Evolutionary conservation across 495 filamentous ascomycete genomes (phyloP), one percentile per base, ranked within the genome.

Genomic region (Lasiosphaeria hispida): DNA sequence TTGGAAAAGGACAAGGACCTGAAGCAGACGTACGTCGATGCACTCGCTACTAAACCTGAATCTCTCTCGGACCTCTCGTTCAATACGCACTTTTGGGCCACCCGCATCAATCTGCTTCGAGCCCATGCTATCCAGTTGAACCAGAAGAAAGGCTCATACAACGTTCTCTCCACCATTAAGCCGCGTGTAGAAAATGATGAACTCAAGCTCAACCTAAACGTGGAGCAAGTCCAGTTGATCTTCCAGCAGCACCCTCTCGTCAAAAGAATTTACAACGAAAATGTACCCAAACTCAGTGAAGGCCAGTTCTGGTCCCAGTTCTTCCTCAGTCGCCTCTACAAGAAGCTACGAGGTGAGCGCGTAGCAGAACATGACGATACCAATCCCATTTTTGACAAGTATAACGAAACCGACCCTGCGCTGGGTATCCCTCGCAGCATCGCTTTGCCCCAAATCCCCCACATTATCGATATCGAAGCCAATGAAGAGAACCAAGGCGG

Each of bases 181-280:
- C 87, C 90, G 10, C 83, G 84, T 30, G 82, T 85, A 5, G 89
- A 89, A 54, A 87, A 94, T 66, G 87, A 86, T 52, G 83, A 86
- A 54, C 80, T 85, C 10, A 89, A 87, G 70, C 76, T 98, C 61
- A 92, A 87, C 67, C 86, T 98, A 48, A 92, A 83, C 66, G 87
- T 90, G 58, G 94, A 97, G 73, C 93, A 97, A 69, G 91, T 97
- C 54, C 85, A 90, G 66, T 81, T 95, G 57, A 94, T 98, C 54
- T 92, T 98, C 70, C 83, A 83, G 47, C 93, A 97, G 69, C 92
- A 98, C 71, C 90, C 94, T 10, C 79, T 98, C 8, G 89, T 97
- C 49, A 89, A 89, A 67, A 83, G 85, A 10, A 92, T 94, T 7
- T 98, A 96, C 68, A 91, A 97, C 64, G 91, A 96, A 63, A 90